Base-by-base conservation (phyloP, 2,329 filamentous ascomycete species). In the Diplodia sapinea region DNA sequence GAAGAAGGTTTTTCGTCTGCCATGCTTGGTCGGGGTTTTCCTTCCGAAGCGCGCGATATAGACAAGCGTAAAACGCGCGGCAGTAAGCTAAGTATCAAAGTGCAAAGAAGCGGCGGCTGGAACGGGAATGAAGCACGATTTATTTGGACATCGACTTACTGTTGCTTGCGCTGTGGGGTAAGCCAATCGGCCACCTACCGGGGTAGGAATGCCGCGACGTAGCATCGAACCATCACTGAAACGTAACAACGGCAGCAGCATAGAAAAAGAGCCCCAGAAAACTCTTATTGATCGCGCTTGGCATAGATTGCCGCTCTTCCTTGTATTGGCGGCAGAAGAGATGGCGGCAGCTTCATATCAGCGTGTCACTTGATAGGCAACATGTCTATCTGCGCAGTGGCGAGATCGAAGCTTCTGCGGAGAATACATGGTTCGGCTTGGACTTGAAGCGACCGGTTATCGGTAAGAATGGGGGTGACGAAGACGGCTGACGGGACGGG, bases 241-340 rank as follows among this genome's bases (percentile, higher is more conserved):
- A 55, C 20, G 7, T 31, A 23, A 12, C 1, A 29, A 26, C 20
- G 38, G 38, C 26, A 55, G 31, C 8, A n/a, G 29, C 11, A 9
- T 12, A 17, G 56, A 7, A 31, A 40, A 23, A 59, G 15, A 13
- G 56, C 13, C 12, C 20, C 38, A 61, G 15, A 13, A 31, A 61
- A 11, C 3, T 20, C 12, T 8, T n/a, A 33, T 23, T 29, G 38
- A 31, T 49, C 26, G 12, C 40, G 2, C 57, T 50, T 50, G 57
- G 57, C 57, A 62, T 62, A 50, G 57, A 62, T 62, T 62, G 26
- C 40, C 57, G n/a, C 57, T 7, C 26, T 11, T 15, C 15, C 17
- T 62, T 50, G 40, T 15, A 62, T 62, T 62, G 59, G 59, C 29
- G 47, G 29, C 59, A 63, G n/a, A 63, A 6, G 26, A 50, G 59